A percentile compares a stretch with the other conserved stretches of the same genome.
Conservation (phyloP, 2,329 filamentous ascomycete species). For the Elsinoe arachidis region DNA sequence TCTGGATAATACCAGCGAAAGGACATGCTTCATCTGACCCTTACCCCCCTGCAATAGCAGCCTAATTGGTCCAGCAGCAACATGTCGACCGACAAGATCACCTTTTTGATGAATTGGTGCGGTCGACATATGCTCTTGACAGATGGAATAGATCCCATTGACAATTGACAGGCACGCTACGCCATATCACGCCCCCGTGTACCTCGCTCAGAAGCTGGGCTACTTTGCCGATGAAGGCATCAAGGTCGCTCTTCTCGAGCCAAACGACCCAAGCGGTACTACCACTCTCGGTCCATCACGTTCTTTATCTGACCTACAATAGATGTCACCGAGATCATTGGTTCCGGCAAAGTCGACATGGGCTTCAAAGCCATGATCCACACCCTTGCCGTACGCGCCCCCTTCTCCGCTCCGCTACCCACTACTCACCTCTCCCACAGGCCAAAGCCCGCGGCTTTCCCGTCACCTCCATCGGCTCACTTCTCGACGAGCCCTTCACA, state of each 20-base stretch:
- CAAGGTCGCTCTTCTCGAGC: slow-evolving; percentile 68
- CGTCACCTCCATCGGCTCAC: slow-evolving; percentile 61
- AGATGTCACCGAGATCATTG: slow-evolving; percentile 75
- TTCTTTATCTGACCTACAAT: neutral
- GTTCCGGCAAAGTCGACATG: slow-evolving; percentile 65
- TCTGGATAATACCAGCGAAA: slow-evolving; percentile 84
- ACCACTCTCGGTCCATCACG: slow-evolving; percentile 17
- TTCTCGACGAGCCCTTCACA: slow-evolving; percentile 73
- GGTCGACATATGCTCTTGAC: slow-evolving; percentile 11
- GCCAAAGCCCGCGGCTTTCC: slow-evolving; percentile 70
- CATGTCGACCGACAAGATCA: slow-evolving; percentile 79
- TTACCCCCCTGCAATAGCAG: slow-evolving; percentile 22
- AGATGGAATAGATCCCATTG: slow-evolving; percentile 7
- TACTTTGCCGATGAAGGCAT: slow-evolving; percentile 68
- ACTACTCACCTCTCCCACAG: slow-evolving; percentile 30
- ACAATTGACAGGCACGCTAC: slow-evolving; percentile 60
- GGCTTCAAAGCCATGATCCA: slow-evolving; percentile 83
- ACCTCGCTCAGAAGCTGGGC: slow-evolving; percentile 66
- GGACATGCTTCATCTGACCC: slow-evolving; percentile 65
- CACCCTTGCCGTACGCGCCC: slow-evolving; percentile 54
- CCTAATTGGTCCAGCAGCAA: slow-evolving; percentile 41
- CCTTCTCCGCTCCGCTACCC: neutral
- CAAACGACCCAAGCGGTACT: slow-evolving; percentile 62
- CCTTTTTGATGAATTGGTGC: slow-evolving; percentile 75
- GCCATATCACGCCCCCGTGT: slow-evolving; percentile 70